Evolutionary conservation across 805 yeast species (phyloP), one percentile per base, ranked within the genome.

Genomic region (Cyberlindnera maritima): DNA sequence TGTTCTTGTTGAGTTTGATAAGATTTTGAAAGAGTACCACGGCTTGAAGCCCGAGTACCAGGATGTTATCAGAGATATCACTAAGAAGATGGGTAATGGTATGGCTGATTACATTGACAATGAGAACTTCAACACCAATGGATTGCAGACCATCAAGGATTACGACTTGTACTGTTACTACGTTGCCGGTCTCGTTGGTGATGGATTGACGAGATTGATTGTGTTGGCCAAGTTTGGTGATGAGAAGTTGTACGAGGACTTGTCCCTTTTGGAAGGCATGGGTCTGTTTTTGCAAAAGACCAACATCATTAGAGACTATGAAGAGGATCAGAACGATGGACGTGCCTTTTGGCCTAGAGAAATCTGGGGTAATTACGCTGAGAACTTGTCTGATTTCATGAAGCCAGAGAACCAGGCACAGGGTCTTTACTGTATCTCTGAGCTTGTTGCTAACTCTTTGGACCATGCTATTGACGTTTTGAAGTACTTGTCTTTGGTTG

Each of bases 161-260:
- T 94, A 86, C 64, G 91, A 94, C 63, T 73, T 85, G 51, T 94
- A 94, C 72, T 94, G 99, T 68, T 91, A 91, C 68, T 88, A 91
- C 61, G 99, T 94, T 49, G 99, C 99, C 2, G 99, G 99, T 2
- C 74, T 94, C 44, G 98, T 94, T 35, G 99, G 99, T 47, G 97
- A 90, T 62, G 99, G 99, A 3, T 74, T 90, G 56, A 90, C 98
- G 11, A 79, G 85, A 52, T 72, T 94, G 66, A 80, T 89, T 58
- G 84, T 87, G 17, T 74, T 81, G 36, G 96, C 97, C 23, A 64
- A 73, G 14, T 89, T 88, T 61, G 86, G 87, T 34, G 78, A 81
- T 46, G 63, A 71, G 1, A 72, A 72, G 21, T 66, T 82, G 37
- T 62, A 69, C n/a, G 76, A 81, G 46, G 71, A 80, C 48, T 78